Conservation (phyloP, 2,329 filamentous ascomycete species). For the Penicillium sp. region DNA sequence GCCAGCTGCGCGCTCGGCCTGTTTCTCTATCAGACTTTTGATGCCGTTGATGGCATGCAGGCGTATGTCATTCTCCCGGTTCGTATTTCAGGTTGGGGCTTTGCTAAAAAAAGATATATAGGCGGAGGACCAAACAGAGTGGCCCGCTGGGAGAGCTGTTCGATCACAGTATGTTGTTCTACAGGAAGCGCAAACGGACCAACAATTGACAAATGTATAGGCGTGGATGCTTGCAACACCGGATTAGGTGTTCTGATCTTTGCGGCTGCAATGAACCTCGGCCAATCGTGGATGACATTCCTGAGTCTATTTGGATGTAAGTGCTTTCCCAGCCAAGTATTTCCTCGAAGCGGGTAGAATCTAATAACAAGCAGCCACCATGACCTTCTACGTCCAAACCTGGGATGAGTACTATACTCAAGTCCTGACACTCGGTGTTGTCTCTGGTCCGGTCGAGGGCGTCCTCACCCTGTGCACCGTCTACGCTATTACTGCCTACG, state of each 20-base stretch:
- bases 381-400: conserved; percentile 98
- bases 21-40: conserved; percentile 97
- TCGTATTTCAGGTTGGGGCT: not conserved
- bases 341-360: not conserved
- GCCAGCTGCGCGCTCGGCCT: conserved; percentile 85
- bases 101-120: conserved; percentile 40
- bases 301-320: conserved; percentile 79
- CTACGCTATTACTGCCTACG: conserved; percentile 79
- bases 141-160: conserved; percentile 95
- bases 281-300: conserved; percentile 88
- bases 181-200: not conserved
- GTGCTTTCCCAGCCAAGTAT: conserved; percentile 31
- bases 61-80: conserved; percentile 63
- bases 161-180: conserved; percentile 71
- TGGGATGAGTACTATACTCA: conserved; percentile 99
- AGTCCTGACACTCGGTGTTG: conserved; percentile 85
- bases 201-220: conserved; percentile 32
- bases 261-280: conserved; percentile 88
- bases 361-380: conserved; percentile 60
- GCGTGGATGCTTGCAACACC: conserved; percentile 94
- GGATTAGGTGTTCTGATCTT: conserved; percentile 92
- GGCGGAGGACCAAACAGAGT: conserved; percentile 85
- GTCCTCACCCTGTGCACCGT: conserved; percentile 81
- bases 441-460: conserved; percentile 95
- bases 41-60: conserved; percentile 92